phyloP scores from a whole-genome alignment of 805 yeast species.

The Starmerella bombi region DNA sequence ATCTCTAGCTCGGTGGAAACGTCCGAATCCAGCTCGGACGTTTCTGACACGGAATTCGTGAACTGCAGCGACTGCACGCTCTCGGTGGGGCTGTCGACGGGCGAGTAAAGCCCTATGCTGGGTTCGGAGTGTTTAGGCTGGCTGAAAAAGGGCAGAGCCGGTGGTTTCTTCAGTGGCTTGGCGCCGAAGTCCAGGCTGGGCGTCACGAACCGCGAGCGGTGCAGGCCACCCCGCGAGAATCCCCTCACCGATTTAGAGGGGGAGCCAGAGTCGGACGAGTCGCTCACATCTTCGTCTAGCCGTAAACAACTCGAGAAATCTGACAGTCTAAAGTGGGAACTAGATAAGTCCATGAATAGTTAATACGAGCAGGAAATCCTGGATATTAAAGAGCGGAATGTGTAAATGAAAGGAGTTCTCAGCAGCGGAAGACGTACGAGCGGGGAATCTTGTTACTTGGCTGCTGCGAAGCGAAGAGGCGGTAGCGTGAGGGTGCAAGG shows the following conservation, averaged over 20 bases:
- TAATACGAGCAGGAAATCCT: no score
- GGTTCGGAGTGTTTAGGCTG: not conserved
- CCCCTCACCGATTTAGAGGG: slow-evolving; percentile 2
- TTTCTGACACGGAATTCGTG: not conserved
- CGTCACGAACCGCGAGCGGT: not conserved
- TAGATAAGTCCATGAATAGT: no score
- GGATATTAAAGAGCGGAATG: no score
- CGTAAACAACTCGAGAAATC: not conserved
- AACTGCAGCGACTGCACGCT: slow-evolving; percentile 2
- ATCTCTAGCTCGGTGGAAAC: slow-evolving; percentile 6
- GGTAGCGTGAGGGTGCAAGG: no score
- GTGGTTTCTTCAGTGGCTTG: not conserved
- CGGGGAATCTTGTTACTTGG: no score
- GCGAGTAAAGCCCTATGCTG: not conserved
- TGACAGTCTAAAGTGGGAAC: not conserved
- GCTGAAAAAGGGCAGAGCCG: not conserved
- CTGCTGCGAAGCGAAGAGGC: no score
- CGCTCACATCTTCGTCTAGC: slow-evolving; percentile 1
- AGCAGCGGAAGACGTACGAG: no score
- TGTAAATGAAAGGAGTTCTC: no score
- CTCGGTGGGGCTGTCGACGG: slow-evolving; percentile 6
- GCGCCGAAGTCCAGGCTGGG: not conserved
- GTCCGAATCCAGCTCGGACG: slow-evolving; percentile 14
- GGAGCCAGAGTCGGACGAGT: not conserved
- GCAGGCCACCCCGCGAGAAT: not conserved